Evolutionary conservation across 192 early-diverging fungal species (phyloP), one percentile per base, ranked within the genome.

Genomic region (Backusella australiensis): DNA sequence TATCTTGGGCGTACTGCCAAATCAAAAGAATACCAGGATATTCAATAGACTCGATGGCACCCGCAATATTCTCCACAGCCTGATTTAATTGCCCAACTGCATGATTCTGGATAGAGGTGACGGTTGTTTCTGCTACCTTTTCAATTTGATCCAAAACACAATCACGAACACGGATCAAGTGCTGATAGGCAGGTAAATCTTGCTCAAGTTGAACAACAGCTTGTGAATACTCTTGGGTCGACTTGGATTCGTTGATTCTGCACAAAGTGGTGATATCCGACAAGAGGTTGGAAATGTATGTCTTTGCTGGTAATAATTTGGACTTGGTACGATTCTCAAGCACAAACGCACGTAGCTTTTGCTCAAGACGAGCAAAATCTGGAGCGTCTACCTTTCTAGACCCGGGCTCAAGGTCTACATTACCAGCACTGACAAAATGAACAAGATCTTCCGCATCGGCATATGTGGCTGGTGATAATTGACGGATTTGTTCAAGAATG

Each of bases 281-380:
- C 46, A 99, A 86, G 53, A 98, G 85, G 79, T 97, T 97, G 63
- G 86, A 84, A 6, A 98, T 85, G 77, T 97, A 99, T 75, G 94
- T 89, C 84, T 96, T 94, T 34, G 96, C 96, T 0, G 98, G 98
- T 1, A 94, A 92, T 34, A 99, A 84, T 86, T 99, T 99, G 63
- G 94, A 94, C 76, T 93, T 94, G 67, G 93, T 89, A n/a, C 98
- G 93, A 84, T 99, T 98, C 83, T 98, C 96, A 29, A 99, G 88
- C n/a, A 97, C 94, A 80, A 99, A 99, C 1, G 91, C 89, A 63
- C 96, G 93, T 59, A 99, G 86, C 68, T 88, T 86, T 72, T 93
- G 88, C 85, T 99, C 98, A 69, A 98, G 88, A 38, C 87, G 83
- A 21, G 89, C 81, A 85, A 99, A 98, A 67, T 90, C 91, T 0